Evolutionary conservation across 345 rosid species (phyloP).

Genomic region (Hypericum androsaemum): DNA sequence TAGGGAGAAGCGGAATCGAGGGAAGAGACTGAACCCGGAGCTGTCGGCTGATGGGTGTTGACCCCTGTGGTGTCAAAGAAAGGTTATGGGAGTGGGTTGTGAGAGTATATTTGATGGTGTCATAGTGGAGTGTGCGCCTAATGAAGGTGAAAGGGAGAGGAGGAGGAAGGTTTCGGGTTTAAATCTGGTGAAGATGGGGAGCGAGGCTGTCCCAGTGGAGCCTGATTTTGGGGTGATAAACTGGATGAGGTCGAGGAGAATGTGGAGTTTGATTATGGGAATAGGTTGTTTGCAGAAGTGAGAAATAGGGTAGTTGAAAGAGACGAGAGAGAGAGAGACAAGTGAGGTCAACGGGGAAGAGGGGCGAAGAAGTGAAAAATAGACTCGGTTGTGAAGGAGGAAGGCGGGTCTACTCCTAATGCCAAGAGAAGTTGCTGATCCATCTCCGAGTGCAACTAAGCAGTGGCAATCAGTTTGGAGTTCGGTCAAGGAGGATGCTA

Average conservation of each 20-base stretch:
- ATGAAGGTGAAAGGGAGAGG: constrained; percentile 56
- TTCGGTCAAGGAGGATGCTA: constrained; percentile 18
- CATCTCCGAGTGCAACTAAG: constrained; percentile 61
- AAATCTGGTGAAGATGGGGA: constrained; percentile 11
- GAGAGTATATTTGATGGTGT: constrained; percentile 74
- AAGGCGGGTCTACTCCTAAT: constrained; percentile 36
- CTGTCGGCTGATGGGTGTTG: constrained; percentile 82
- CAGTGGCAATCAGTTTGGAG: constrained; percentile 67
- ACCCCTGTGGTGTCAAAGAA: constrained; percentile 64
- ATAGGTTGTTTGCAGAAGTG: constrained; percentile 1
- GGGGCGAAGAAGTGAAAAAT: constrained; percentile 25
- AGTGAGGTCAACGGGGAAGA: constrained; percentile 7
- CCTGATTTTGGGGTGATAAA: constrained; percentile 14
- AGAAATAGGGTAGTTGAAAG: not conserved
- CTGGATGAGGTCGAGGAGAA: constrained; percentile 6
- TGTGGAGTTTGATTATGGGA: not conserved
- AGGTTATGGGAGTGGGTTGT: constrained; percentile 31
- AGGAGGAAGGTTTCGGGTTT: constrained; percentile 19
- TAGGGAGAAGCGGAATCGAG: constrained; percentile 11
- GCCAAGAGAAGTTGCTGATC: constrained; percentile 65
- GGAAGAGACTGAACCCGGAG: constrained; percentile 48
- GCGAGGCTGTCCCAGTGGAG: constrained; percentile 8
- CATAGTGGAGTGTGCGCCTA: constrained; percentile 72
- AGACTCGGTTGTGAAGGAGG: constrained; percentile 25
- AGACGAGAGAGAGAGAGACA: too few relatives aligned